Base-by-base conservation (phyloP, 2,329 filamentous ascomycete genomes). In the Exophiala aquamarina region DNA sequence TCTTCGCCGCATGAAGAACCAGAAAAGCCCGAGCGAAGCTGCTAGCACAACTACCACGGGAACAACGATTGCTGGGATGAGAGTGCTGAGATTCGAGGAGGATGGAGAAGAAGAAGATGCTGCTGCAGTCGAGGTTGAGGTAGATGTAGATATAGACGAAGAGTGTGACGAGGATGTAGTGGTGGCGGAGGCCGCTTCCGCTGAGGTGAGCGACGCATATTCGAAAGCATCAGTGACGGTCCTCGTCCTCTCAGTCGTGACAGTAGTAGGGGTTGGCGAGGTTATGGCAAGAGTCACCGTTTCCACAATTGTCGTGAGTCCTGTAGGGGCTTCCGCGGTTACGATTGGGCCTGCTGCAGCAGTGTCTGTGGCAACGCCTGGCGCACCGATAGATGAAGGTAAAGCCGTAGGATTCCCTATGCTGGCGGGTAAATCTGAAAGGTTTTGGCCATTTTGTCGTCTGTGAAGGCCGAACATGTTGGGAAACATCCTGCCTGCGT, bases 121-220 rank as follows among this genome's bases (percentile, higher is more conserved):
- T 61, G 54, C 68, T 59, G 10, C 68, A 59, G 11, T 67, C 58
- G 17, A 68, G 55, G 3, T 67, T 61, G 52, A 61, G 62, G 38
- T 67, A 53, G 44, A 62, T 60, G 55, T 72, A 61, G 21, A 71
- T 68, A 10, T 69, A 65, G 17, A 68, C 64, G 32, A 63, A 62
- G 17, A 69, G 61, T 47, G 23, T n/a, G 49, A 41, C 5, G 23
- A 20, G 23, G 32, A 15, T 13, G 49, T 29, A 2, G 28, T 7
- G 9, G 19, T 18, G 11, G 41, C 20, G 15, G 43, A 37, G 18
- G 42, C 35, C 9, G 49, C 35, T 15, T 39, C 54, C 3, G 52
- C 51, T 19, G 53, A 49, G 3, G 47, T 50, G 38, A 59, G 33
- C 10, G 53, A 58, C 34, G 57, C 48, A 49, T 56, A 56, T 47